These are phyloP conservation scores for Rhynchospora breviuscula DNA, from an alignment of 176 grass and related monocot genomes.

Conservation along the genomic window DNA sequence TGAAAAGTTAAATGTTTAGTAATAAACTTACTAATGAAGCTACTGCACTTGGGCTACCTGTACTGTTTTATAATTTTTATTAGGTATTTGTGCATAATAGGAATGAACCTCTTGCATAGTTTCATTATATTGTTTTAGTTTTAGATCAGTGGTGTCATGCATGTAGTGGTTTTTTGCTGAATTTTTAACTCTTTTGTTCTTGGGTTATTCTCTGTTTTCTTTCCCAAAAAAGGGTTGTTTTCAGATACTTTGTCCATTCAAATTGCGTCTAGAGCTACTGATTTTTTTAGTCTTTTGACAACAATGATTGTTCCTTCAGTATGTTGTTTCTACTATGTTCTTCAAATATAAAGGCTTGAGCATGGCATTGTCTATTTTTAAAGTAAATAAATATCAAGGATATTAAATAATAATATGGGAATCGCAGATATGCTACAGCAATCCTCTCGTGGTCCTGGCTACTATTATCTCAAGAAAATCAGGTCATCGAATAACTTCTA, in stretches of 20 bases:
- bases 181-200: not conserved
- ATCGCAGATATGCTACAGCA: slow-evolving; percentile 74
- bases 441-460: slow-evolving; percentile 59
- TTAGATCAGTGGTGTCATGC: not conserved
- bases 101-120: not conserved
- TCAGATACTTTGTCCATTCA: not conserved
- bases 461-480: slow-evolving; percentile 57
- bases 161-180: not conserved
- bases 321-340: not conserved
- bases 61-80: not conserved
- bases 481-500: slow-evolving; percentile 46
- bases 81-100: not conserved
- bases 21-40: not conserved
- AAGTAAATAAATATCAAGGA: slow-evolving; percentile 14
- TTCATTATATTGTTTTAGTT: not conserved
- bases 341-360: not conserved
- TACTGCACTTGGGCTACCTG: not conserved
- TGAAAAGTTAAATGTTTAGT: not conserved
- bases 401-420: slow-evolving; percentile 83
- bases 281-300: slow-evolving; percentile 1
- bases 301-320: not conserved
- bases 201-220: not conserved
- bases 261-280: not conserved
- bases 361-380: not conserved
- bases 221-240: not conserved